Base-by-base conservation (phyloP, 305 asterid species). In the Stenogyne calaminthoides region DNA sequence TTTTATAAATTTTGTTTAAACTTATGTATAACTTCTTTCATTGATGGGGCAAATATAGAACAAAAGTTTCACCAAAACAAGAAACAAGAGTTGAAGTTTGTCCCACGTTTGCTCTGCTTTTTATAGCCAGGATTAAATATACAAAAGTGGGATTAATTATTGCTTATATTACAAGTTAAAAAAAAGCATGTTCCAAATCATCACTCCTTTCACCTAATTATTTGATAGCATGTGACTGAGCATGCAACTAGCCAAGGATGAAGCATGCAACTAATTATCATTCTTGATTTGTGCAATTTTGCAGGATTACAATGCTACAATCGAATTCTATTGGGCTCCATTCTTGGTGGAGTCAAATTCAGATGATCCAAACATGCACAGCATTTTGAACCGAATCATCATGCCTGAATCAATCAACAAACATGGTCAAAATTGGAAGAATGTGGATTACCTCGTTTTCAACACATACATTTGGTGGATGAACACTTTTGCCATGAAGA, bases 381-480 rank as follows among this genome's bases (percentile, higher is more conserved):
- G 98, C 83, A 87, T 92, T 57, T 81, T 88, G 89, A 86, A 88
- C 84, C 85, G 98, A 0, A 90, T 92, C 54, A 89, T 92, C 79
- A 88, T 85, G 98, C 97, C 98, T 0, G 88, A 84, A 65, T 90
- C 97, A 14, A 92, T 92, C 74, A 70, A 85, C 18, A 92, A 90
- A 40, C 97, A 92, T 60, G 98, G 91, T 78, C 51, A 77, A 69
- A 83, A 88, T 46, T 92, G 98, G 98, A 88, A 80, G 80, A 82
- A 89, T 60, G 98, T 86, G 9, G 98, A 92, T 65, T 92, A 81
- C 81, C 95, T 92, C 65, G 70, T 92, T 71, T 92, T 92, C 85
- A 90, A 92, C 80, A 87, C 98, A 2, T 92, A 92, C 60, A 92
- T 92, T 67, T 92, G 98, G 98, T 92, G 98, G 98, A 92, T 92